A percentile compares a stretch with the other conserved stretches of the same genome.
Evolutionary conservation across 2,329 filamentous ascomycete species (phyloP).

Genomic region (Colletotrichum musae): DNA sequence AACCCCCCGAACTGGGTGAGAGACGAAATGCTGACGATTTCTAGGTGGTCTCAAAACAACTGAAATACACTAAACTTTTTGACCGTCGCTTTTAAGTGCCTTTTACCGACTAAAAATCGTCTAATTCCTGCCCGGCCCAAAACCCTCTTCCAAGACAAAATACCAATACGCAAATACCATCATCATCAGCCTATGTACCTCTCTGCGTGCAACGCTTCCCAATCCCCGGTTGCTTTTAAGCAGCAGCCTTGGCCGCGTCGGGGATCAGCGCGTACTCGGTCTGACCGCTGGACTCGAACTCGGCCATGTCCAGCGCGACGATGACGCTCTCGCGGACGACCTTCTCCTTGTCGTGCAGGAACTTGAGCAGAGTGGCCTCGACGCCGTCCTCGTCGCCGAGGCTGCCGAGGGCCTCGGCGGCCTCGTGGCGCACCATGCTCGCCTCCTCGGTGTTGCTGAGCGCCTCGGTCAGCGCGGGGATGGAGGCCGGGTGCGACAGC

Average conservation of each 20-base stretch:
- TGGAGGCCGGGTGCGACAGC: constrained; percentile 95
- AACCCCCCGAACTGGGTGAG: constrained; percentile 11
- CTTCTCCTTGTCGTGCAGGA: constrained; percentile 90
- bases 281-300: constrained; percentile 92
- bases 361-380: constrained; percentile 85
- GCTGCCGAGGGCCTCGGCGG: constrained; percentile 94
- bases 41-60: constrained; percentile 73
- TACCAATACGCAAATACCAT: neutral
- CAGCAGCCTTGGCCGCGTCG: constrained; percentile 63
- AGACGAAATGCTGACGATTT: constrained; percentile 45
- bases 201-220: constrained; percentile 31
- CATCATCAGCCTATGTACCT: constrained; percentile 9
- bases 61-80: constrained; percentile 51
- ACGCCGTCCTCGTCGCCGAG: constrained; percentile 95
- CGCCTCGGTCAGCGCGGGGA: constrained; percentile 85
- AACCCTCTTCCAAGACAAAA: constrained; percentile 20
- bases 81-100: constrained; percentile 37
- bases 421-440: constrained; percentile 98
- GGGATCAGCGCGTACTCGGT: constrained; percentile 94
- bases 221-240: constrained; percentile 45
- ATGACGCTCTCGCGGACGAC: constrained; percentile 96
- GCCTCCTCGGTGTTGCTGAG: constrained; percentile 85
- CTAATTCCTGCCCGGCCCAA: constrained; percentile 34
- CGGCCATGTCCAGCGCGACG: constrained; percentile 97
- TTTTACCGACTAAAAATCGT: constrained; percentile 40